phyloP scores from a whole-genome alignment of 2,329 filamentous ascomycete species.

The Teratosphaeria pseudoeucalypti region DNA sequence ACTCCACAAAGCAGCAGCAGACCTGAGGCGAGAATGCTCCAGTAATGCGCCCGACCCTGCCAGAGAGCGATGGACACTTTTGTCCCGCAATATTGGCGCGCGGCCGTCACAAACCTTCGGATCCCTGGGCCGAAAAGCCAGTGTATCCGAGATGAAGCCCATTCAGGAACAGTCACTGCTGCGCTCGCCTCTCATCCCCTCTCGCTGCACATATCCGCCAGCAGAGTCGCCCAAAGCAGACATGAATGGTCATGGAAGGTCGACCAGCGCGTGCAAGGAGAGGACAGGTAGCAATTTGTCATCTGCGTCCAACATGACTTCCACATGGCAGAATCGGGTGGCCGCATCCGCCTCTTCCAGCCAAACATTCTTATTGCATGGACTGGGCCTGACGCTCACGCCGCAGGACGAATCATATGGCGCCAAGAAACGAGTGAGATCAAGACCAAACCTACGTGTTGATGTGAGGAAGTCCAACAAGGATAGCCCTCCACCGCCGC shows the following conservation, averaged over 20 bases:
- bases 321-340: not conserved
- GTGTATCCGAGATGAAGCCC: conserved; percentile 4
- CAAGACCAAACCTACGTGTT: conserved; percentile 1
- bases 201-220: conserved; percentile 1
- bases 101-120: not conserved
- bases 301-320: not conserved
- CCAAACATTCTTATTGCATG: not conserved
- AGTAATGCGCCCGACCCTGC: conserved; percentile 14
- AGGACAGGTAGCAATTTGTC: not conserved
- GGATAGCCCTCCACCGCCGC: conserved; percentile 7
- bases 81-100: not conserved
- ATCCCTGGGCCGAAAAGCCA: not conserved
- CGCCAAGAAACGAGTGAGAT: not conserved
- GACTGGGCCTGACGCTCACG: conserved; percentile 1
- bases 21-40: conserved; percentile 12
- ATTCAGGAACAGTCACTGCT: conserved; percentile 6
- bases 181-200: conserved; percentile 6
- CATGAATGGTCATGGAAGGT: conserved; percentile 3
- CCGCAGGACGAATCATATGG: not conserved
- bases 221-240: not conserved
- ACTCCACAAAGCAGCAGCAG: conserved; percentile 9
- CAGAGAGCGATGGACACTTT: not conserved
- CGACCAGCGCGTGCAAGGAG: conserved; percentile 4
- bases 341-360: conserved; percentile 3
- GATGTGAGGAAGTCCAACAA: not conserved